phyloP scores from a whole-genome alignment of 2,329 filamentous ascomycete genomes.

The Epichloe gansuensis region DNA sequence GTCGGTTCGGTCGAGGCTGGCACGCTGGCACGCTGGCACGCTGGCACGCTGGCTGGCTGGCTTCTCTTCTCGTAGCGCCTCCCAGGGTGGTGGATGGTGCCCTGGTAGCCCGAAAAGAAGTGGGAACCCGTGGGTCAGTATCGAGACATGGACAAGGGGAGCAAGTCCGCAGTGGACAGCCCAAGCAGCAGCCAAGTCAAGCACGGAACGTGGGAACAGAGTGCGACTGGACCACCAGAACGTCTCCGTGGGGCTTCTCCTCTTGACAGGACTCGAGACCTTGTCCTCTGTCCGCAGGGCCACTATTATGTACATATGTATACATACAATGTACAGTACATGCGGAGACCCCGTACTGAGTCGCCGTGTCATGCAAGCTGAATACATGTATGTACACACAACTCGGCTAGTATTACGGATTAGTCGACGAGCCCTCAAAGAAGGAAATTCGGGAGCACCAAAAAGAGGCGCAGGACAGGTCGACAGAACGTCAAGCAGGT shows the following conservation, averaged over 20 bases:
- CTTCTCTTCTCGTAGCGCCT: not conserved
- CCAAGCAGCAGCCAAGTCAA: not conserved
- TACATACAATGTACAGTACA: too few relatives aligned
- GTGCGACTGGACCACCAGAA: too few relatives aligned
- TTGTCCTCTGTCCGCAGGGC: not conserved
- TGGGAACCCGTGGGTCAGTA: slow-evolving; percentile 3
- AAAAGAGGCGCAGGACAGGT: too few relatives aligned
- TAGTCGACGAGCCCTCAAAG: too few relatives aligned
- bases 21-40: too few relatives aligned
- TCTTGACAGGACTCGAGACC: not conserved
- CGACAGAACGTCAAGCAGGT: too few relatives aligned
- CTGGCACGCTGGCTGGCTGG: not conserved
- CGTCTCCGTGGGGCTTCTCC: too few relatives aligned
- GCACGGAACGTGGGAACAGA: not conserved
- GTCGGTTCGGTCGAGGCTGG: not conserved
- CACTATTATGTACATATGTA: too few relatives aligned
- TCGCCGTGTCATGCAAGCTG: not conserved
- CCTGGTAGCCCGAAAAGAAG: slow-evolving; percentile 1
- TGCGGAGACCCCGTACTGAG: not conserved
- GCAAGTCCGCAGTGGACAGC: not conserved
- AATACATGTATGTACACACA: not conserved
- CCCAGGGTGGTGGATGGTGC: not conserved
- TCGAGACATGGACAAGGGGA: not conserved
- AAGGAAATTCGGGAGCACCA: too few relatives aligned
- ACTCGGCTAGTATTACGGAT: not conserved